These are phyloP conservation scores for Alternaria viburni DNA, from an alignment of 2,329 filamentous ascomycete species.

Conservation along the genomic window DNA sequence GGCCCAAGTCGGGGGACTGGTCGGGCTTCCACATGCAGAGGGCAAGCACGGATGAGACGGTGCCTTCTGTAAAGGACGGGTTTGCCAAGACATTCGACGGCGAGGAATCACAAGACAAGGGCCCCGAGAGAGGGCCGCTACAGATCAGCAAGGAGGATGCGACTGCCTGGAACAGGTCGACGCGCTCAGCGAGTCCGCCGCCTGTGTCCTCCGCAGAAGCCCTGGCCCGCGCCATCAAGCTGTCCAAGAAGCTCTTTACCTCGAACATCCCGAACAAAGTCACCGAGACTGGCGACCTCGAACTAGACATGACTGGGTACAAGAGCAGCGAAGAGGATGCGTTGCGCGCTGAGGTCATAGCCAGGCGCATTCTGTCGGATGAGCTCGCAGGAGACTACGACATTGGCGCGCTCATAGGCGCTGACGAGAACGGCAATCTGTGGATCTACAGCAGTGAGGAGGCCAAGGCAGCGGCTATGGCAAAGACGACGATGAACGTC, in stretches of 20 bases:
- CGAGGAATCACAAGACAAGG: slow-evolving; percentile 19
- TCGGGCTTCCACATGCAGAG: slow-evolving; percentile 48
- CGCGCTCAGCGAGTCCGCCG: slow-evolving; percentile 76
- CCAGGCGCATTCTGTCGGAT: slow-evolving; percentile 88
- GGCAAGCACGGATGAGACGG: slow-evolving; percentile 61
- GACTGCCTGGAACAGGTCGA: slow-evolving; percentile 43
- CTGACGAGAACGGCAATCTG: slow-evolving; percentile 94
- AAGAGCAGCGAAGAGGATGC: slow-evolving; percentile 94
- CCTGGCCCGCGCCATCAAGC: slow-evolving; percentile 78
- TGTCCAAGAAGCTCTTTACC: slow-evolving; percentile 85
- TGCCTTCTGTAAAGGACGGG: slow-evolving; percentile 53
- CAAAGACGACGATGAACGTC: slow-evolving; percentile 61
- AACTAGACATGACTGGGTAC: slow-evolving; percentile 98
- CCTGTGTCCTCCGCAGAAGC: slow-evolving; percentile 75
- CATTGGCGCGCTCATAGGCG: slow-evolving; percentile 91
- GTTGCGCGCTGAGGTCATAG: slow-evolving; percentile 88
- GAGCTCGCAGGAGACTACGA: slow-evolving; percentile 95
- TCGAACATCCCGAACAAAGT: slow-evolving; percentile 93
- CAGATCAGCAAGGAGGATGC: slow-evolving; percentile 43
- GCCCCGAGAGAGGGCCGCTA: slow-evolving; percentile 38
- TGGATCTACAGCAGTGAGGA: slow-evolving; percentile 99
- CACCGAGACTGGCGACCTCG: slow-evolving; percentile 91
- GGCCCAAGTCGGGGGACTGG: slow-evolving; percentile 45
- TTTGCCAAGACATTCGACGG: slow-evolving; percentile 42
- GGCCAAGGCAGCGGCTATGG: slow-evolving; percentile 86